Base-by-base conservation (phyloP, 495 filamentous ascomycete species). In the Penicillium cataractarum region DNA sequence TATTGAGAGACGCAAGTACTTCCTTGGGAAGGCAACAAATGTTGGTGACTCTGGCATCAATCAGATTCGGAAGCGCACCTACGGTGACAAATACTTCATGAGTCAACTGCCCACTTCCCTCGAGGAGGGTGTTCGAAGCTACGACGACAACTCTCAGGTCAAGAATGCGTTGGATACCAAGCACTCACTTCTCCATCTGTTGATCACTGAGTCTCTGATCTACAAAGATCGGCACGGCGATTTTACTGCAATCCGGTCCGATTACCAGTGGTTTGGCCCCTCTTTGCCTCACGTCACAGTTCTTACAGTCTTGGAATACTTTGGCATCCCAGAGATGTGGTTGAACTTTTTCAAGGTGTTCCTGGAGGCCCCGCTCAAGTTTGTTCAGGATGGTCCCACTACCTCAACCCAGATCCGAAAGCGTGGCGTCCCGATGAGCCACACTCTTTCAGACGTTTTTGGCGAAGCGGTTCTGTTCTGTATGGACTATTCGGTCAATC, bases 401-500 rank as follows among this genome's bases (percentile, higher is more conserved):
- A 74, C 77, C 4, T 40, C 69, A 15, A 50, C 77, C 29, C 80
- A 77, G 29, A 71, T 74, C 3, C 84, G 88, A 4, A 82, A 72
- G 50, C 74, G 83, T 13, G 88, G 87, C 4, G 76, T 86, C 12
- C 87, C 87, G 6, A 82, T 84, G 42, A 83, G 84, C 26, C 86
- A 90, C 68, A 76, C 76, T 4, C 73, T 91, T 12, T 87, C 84
- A 22, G 78, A 84, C 46, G 69, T 85, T 40, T 82, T 89, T 48
- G 84, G 85, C 5, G 88, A 91, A 60, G 76, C 78, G 0, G 72
- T 89, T 12, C 72, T 91, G 0, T 90, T 90, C 69, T 86, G 83
- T 62, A 80, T 90, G 70, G 88, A 91, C 63, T 88, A 83, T 59
- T 75, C 84, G 1, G 80, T 91, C 44, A 91, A 90, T 58, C 83